Base-by-base conservation (phyloP, 2,329 filamentous ascomycete species). In the Hymenoscyphus linearis region DNA sequence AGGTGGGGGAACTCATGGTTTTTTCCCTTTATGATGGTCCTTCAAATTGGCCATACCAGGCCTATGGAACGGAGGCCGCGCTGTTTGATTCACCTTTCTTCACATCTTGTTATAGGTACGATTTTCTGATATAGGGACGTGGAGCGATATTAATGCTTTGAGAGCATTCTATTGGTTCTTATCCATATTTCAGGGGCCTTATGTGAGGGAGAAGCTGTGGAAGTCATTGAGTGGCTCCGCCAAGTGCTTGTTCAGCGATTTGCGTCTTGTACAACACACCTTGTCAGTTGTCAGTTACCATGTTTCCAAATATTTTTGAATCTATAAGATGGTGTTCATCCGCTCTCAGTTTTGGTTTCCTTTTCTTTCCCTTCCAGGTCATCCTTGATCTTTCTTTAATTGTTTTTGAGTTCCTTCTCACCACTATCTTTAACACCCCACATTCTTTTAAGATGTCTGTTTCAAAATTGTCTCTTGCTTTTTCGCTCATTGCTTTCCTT, bases 401-500 rank as follows among this genome's bases (percentile, higher is more conserved):
- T 50, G 22, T 50, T 50, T 47, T n/a, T 50, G 13, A 18, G 25
- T 25, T 50, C 44, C 18, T 50, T 18, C 13, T 50, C 44, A 50
- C 44, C 44, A 50, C 44, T 50, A 50, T 50, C 44, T 50, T 50
- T 50, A 50, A 50, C 22, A 18, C 44, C 44, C 44, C 44, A 50
- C 44, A 50, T 22, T 50, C 44, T 22, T 50, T 50, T 25, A 50
- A 50, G 44, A 50, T 50, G 44, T 50, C 44, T 50, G n/a, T 50
- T 25, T 50, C 44, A 50, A 40, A 40, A 40, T 22, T 50, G 18
- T 50, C 44, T 50, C 44, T 55, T 18, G 37, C 52, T 18, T 27
- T 59, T 16, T n/a, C 53, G 9, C 60, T 67, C 55, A 52, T 36
- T 50, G 54, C 52, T 37, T 16, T 61, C 40, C n/a, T 65, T 47